Evolutionary conservation across 1,284 basidiomycete species (phyloP).

Genomic region (Ganoderma resinaceum): DNA sequence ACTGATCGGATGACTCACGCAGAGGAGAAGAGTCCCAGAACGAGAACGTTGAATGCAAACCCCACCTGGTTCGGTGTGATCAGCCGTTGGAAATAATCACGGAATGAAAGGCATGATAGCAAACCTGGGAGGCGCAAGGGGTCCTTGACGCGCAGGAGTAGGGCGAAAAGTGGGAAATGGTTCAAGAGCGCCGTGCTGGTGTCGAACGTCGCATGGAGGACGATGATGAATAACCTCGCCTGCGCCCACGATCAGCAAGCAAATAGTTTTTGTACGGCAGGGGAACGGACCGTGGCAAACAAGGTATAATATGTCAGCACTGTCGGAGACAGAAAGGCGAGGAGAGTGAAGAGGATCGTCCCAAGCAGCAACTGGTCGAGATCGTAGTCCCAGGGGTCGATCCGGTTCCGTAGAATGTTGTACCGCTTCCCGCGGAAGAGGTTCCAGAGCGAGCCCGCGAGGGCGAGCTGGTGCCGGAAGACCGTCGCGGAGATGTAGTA

Average conservation of each 20-base stretch:
- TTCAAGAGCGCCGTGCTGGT: slow-evolving; percentile 82
- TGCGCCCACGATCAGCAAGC: slow-evolving; percentile 40
- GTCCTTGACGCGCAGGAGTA: slow-evolving; percentile 89
- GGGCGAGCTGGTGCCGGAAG: slow-evolving; percentile 69
- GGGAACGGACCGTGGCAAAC: slow-evolving; percentile 72
- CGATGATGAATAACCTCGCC: slow-evolving; percentile 68
- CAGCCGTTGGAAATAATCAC: not conserved
- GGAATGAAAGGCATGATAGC: slow-evolving; percentile 2
- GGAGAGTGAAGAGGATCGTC: slow-evolving; percentile 92
- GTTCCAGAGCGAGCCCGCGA: slow-evolving; percentile 83
- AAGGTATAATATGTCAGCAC: slow-evolving; percentile 86
- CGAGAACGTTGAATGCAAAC: slow-evolving; percentile 25
- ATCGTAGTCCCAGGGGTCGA: slow-evolving; percentile 91
- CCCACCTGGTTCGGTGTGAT: slow-evolving; percentile 14
- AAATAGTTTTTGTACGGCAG: not conserved
- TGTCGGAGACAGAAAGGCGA: slow-evolving; percentile 92
- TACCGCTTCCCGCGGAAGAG: slow-evolving; percentile 94
- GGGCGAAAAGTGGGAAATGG: slow-evolving; percentile 89
- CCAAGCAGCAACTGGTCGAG: slow-evolving; percentile 95
- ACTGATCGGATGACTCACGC: too few species aligned
- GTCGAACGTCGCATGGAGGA: slow-evolving; percentile 67
- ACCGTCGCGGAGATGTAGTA: slow-evolving; percentile 72
- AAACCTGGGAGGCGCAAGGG: slow-evolving; percentile 82
- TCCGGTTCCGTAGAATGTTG: slow-evolving; percentile 83
- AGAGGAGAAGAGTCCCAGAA: slow-evolving; percentile 21